A percentile compares a stretch with the other conserved stretches of the same genome.
These are phyloP conservation scores for Aspergillus terreus DNA, from an alignment of 2,329 filamentous ascomycete genomes.

Conservation along the genomic window DNA sequence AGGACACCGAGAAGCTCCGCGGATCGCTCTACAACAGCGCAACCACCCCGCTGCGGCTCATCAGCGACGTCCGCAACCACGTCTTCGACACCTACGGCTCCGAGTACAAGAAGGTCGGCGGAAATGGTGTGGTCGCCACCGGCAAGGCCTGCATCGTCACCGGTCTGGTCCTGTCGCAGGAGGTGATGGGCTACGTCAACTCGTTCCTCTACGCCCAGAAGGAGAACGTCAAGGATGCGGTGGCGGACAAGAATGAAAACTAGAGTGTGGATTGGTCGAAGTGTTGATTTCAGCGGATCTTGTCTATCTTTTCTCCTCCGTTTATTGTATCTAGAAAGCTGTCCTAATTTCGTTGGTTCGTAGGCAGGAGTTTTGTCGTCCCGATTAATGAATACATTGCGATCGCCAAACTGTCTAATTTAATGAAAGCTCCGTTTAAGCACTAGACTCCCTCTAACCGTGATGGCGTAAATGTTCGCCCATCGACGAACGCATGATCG, in stretches of 20 bases:
- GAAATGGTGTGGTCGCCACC: conserved; percentile 60
- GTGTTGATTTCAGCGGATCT: not conserved
- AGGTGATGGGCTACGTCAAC: conserved; percentile 61
- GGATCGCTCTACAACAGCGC: conserved; percentile 60
- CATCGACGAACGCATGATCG: not conserved
- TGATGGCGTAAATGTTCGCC: not conserved
- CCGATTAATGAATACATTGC: not conserved
- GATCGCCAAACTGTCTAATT: not conserved
- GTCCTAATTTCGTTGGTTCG: not conserved
- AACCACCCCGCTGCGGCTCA: conserved; percentile 61
- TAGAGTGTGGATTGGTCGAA: conserved; percentile 8
- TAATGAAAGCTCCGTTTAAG: too few relatives aligned
- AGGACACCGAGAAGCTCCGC: conserved; percentile 69
- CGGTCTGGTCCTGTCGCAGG: conserved; percentile 62
- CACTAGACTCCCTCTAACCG: not conserved
- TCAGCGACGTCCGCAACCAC: conserved; percentile 52
- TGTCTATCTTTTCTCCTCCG: not conserved
- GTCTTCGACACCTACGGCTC: conserved; percentile 40
- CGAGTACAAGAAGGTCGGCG: conserved; percentile 47
- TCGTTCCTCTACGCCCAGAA: conserved; percentile 60
- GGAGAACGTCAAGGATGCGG: conserved; percentile 54
- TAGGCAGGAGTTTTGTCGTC: conserved; percentile 1
- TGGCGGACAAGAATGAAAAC: conserved; percentile 47
- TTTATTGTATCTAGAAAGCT: conserved; percentile 2
- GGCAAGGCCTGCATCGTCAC: conserved; percentile 69